These are phyloP conservation scores for Fusarium lyarnte DNA, from an alignment of 2,329 filamentous ascomycete species.

Conservation along the genomic window DNA sequence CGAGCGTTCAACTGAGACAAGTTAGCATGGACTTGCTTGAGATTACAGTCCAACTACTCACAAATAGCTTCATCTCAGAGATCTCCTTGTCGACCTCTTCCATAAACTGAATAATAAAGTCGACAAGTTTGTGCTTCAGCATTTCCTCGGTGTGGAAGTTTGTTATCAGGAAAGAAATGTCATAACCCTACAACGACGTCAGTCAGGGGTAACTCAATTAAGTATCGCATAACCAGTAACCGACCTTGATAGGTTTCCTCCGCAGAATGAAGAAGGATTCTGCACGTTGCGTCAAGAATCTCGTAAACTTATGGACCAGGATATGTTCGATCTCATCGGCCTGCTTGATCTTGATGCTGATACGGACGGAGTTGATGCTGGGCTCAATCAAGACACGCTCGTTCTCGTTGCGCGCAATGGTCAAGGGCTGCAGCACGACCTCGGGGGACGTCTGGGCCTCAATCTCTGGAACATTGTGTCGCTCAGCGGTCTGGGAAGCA, in stretches of 20 bases:
- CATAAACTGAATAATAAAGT: slow-evolving; percentile 99
- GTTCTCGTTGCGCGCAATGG: slow-evolving; percentile 93
- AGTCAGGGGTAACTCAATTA: slow-evolving; percentile 23
- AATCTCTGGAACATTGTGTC: slow-evolving; percentile 98
- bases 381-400: slow-evolving; percentile 97
- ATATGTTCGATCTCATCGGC: slow-evolving; percentile 99
- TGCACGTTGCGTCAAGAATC: slow-evolving; percentile 83
- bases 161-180: slow-evolving; percentile 98
- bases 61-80: slow-evolving; percentile 99
- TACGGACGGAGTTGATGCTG: slow-evolving; percentile 94
- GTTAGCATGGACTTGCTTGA: slow-evolving; percentile 20
- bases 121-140: slow-evolving; percentile 98
- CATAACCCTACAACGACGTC: slow-evolving; percentile 76
- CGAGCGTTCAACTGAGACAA: slow-evolving; percentile 83
- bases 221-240: slow-evolving; percentile 32
- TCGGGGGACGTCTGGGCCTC: slow-evolving; percentile 94
- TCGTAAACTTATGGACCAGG: slow-evolving; percentile 96
- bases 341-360: slow-evolving; percentile 99
- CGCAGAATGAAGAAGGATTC: slow-evolving; percentile 97
- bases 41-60: slow-evolving; percentile 59
- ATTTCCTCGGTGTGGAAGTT: slow-evolving; percentile 99
- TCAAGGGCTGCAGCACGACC: slow-evolving; percentile 89
- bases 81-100: slow-evolving; percentile 99
- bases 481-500: slow-evolving; percentile 93
- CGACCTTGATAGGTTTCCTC: slow-evolving; percentile 92